Percentiles rank a stretch among this genome's conserved stretches.
Evolutionary conservation across 495 filamentous ascomycete genomes (phyloP).

Genomic region (Neurospora terricola): DNA sequence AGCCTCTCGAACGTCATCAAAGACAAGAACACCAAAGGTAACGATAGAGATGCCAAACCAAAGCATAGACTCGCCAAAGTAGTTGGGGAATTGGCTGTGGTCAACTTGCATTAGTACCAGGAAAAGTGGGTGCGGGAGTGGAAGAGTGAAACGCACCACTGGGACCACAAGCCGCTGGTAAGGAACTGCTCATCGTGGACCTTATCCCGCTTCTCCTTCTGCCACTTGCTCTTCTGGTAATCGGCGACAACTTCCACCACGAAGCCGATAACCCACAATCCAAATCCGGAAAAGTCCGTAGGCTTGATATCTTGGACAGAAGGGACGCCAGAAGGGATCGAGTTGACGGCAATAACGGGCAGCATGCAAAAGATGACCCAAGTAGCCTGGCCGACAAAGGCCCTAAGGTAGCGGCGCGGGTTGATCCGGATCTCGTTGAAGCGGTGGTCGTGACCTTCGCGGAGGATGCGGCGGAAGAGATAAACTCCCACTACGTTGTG

Average conservation of each 20-base stretch:
- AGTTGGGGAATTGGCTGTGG: conserved; percentile 52
- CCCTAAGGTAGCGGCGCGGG: conserved; percentile 41
- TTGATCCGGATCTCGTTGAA: conserved; percentile 50
- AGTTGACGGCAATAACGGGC: conserved; percentile 50
- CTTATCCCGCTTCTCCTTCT: conserved; percentile 44
- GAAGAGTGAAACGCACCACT: conserved; percentile 18
- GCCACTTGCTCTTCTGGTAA: conserved; percentile 48
- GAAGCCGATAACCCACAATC: conserved; percentile 46
- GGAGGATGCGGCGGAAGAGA: conserved; percentile 46
- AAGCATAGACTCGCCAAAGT: conserved; percentile 55
- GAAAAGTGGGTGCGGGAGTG: neutral
- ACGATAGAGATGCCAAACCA: conserved; percentile 51
- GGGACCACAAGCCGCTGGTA: conserved; percentile 47
- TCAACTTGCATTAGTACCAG: neutral
- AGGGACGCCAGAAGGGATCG: conserved; percentile 43
- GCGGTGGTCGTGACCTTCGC: conserved; percentile 46
- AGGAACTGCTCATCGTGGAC: conserved; percentile 54
- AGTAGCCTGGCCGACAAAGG: conserved; percentile 49
- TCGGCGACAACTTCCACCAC: conserved; percentile 50
- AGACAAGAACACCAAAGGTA: conserved; percentile 36
- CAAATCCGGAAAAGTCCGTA: conserved; percentile 43
- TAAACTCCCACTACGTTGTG: conserved; percentile 43
- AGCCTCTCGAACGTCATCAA: conserved; percentile 31
- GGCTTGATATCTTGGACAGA: conserved; percentile 27
- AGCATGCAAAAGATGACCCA: conserved; percentile 54